Base-by-base conservation (phyloP, 805 yeast species). In the Metschnikowia picachoensis region DNA sequence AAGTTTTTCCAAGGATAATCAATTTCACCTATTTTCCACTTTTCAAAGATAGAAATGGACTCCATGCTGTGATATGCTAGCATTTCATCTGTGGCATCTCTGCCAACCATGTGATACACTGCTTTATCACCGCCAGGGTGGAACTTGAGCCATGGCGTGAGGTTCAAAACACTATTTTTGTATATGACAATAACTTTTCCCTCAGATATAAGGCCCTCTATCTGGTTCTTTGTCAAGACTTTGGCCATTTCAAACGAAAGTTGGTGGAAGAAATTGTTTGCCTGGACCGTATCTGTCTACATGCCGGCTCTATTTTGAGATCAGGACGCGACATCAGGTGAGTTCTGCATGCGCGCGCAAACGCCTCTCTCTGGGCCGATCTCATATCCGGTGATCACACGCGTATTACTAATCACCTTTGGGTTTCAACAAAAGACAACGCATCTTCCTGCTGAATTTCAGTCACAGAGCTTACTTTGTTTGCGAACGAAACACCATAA, bases 61-160 rank as follows among this genome's bases (percentile, higher is more conserved):
- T 79, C 85, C 11, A 73, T 79, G 37, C 78, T 62, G 60, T 89
- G 96, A 58, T 87, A 89, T 8, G 91, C 90, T 43, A 82, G 77
- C 87, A 89, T 88, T 62, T 90, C 96, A 61, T 88, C 95, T 0
- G 94, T 83, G 16, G 96, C 95, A 65, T 89, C 96, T 46, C 92
- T 68, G 2, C 97, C 97, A 3, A 89, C 78, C 84, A 89, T 74
- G 64, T 90, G 97, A 56, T 72, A 72, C 7, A 90, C 82, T 2
- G 95, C 91, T 58, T 80, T 85, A 48, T 84, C 91, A 5, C 97
- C 96, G 13, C 97, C 97, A 0, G 97, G 97, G 63, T 89, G 97
- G 41, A 57, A 71, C 25, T 70, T 71, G 31, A 89, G 63, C 96
- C 96, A 89, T 8, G 65, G 52, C 44, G 88, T 82, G 47, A 90